Evolutionary conservation across 2,329 filamentous ascomycete genomes (phyloP), one percentile per base, ranked within the genome.

Genomic region (Verticillium longisporum): DNA sequence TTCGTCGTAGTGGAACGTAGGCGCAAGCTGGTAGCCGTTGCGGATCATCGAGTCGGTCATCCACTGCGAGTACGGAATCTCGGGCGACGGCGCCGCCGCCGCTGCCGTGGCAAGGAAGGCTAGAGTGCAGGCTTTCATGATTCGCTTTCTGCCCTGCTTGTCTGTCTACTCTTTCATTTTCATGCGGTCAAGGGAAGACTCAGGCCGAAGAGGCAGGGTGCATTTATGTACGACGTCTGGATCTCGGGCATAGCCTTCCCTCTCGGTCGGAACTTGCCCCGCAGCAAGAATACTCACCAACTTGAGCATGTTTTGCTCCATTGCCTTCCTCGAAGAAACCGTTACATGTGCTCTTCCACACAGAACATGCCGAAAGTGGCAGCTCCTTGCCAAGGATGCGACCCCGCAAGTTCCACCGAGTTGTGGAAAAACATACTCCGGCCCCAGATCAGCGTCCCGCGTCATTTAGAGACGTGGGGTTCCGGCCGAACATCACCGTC

Each of bases 31-130:
- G 54, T 55, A 21, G 3, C 73, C 71, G 64, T 73, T 70, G 57
- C 69, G 66, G 53, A 82, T 76, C 65, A 80, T 78, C 1, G 80
- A 82, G 57, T 79, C 73, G 11, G 80, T 76, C 73, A 82, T 79
- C 69, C 68, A 71, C 10, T 66, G 61, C 0, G 75, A 68, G 56
- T 75, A 74, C 13, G 66, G 67, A 9, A 61, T 36, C n/a, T 10
- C 6, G 15, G 55, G 32, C 33, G 31, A 18, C 31, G 33, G 55
- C 31, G 55, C 55, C 7, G 55, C 55, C n/a, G 33, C 3, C 14
- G 33, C 33, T 32, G 14, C 32, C 55, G 32, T n/a, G 15, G 55
- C 55, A 5, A 36, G n/a, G n/a, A 18, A 6, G n/a, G 18, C 31
- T 15, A 56, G 5, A 2, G 55, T 33, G 55, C 18, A 6, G 7